Percentiles rank a stretch among this genome's conserved stretches.
Evolutionary conservation across 1,139 yeast genomes (phyloP).

Genomic region (Pichia terricola): DNA sequence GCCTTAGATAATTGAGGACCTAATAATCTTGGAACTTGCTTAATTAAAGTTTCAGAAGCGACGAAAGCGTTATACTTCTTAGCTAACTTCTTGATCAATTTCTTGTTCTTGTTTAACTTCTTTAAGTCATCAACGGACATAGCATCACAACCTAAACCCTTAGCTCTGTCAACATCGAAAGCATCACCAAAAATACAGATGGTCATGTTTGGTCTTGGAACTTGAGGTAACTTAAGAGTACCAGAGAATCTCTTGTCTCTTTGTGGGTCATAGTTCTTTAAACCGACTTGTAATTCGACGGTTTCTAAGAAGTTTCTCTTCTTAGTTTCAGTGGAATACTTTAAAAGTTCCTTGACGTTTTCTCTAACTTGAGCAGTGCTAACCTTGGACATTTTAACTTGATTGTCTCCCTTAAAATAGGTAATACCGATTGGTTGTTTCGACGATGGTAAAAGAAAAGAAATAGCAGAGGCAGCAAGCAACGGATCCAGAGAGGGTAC

Average conservation of each 20-base stretch:
- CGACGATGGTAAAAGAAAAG: constrained; percentile 15
- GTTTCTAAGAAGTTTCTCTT: constrained; percentile 99
- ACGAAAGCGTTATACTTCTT: constrained; percentile 99
- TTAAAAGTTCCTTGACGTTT: constrained; percentile 87
- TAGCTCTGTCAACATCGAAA: constrained; percentile 99
- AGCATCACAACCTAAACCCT: constrained; percentile 98
- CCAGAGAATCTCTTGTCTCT: constrained; percentile 99
- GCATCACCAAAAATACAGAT: constrained; percentile 99
- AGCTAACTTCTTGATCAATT: constrained; percentile 98
- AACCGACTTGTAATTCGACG: constrained; percentile 98
- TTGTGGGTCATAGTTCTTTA: constrained; percentile 99
- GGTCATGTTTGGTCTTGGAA: constrained; percentile 99
- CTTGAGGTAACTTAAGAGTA: constrained; percentile 95
- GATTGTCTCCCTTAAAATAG: constrained; percentile 60
- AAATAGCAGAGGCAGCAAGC: not conserved
- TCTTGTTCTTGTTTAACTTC: constrained; percentile 99
- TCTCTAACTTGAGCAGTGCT: constrained; percentile 92
- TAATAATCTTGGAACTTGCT: constrained; percentile 99
- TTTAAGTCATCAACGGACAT: constrained; percentile 99
- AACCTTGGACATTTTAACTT: constrained; percentile 79
- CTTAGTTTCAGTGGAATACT: constrained; percentile 89
- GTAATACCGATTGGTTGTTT: constrained; percentile 23
- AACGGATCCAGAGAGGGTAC: not conserved
- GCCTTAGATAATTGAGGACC: constrained; percentile 99
- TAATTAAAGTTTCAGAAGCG: constrained; percentile 98